Base-by-base conservation (phyloP, 2,329 filamentous ascomycete species). In the Colletotrichum caudatum region DNA sequence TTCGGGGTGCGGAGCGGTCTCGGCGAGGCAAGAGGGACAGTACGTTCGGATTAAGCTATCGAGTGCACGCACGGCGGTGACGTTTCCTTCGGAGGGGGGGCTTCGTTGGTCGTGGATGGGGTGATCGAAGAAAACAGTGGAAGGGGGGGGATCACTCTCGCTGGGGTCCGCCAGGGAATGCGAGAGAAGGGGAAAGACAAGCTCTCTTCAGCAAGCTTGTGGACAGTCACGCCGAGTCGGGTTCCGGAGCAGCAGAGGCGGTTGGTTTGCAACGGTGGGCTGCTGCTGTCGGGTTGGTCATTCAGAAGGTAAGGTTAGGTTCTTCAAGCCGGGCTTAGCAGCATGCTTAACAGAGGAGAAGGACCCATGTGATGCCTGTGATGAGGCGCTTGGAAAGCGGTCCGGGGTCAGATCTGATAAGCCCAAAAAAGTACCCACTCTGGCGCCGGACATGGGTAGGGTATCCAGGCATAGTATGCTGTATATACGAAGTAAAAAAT, bases 361-460 rank as follows among this genome's bases (percentile, higher is more conserved):
- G 18, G 66, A 63, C 35, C 68, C 68, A 67, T 64, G 71, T 71
- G 62, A 66, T 64, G 68, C 41, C 68, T 67, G 59, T 51, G 71
- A 60, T 67, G 71, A 71, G 71, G 67, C 63, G 63, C 39, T 59
- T 71, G 67, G 65, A 51, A 60, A 56, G 35, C 20, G 61, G 60
- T 59, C 63, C 46, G 58, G 71, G 59, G 23, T 69, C 44, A 44
- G 69, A 72, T 72, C 69, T 72, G 69, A 72, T 72, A 72, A 72
- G 69, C 56, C 64, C 29, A 29, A 29, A 63, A 64, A 69, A 20
- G 65, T 67, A 50, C 39, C 69, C 65, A 71, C 69, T 56, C 53
- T 16, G 54, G 18, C 41, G 59, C n/a, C 68, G 58, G 64, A 53
- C 64, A 71, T 63, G 65, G 69, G 59, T 54, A 64, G 58, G 69